Conservation (phyloP, 140 eudicot genomes). For the Cichorium intybus region DNA sequence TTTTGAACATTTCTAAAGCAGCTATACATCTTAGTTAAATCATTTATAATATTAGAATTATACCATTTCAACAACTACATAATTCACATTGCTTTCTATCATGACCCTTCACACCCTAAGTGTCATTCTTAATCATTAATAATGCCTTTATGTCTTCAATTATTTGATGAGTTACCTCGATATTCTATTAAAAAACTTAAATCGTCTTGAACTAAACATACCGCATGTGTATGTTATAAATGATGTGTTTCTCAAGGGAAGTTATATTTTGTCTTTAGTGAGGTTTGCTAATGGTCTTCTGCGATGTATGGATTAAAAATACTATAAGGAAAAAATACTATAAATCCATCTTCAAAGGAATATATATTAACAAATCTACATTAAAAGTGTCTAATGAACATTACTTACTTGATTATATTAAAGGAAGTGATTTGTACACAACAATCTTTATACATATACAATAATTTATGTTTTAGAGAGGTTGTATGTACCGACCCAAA, state of each 20-base stretch:
- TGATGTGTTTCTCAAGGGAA: background rate
- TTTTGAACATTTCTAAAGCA: too few relatives aligned
- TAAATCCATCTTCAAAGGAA: too few relatives aligned
- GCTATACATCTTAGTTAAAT: background rate
- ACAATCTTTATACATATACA: too few relatives aligned
- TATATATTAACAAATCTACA: too few relatives aligned
- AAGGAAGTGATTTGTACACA: too few relatives aligned
- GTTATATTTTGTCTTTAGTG: background rate
- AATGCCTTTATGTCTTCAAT: background rate
- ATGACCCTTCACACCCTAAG: conserved; percentile 9
- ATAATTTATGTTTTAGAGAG: too few relatives aligned
- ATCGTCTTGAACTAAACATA: background rate
- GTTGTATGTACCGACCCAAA: too few relatives aligned
- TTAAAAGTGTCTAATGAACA: too few relatives aligned
- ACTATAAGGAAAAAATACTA: too few relatives aligned
- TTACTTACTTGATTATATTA: too few relatives aligned
- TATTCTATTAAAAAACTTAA: background rate
- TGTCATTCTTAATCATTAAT: background rate
- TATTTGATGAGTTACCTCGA: background rate
- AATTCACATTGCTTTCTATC: conserved; percentile 5
- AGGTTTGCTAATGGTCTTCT: background rate
- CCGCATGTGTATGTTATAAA: background rate
- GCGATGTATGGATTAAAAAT: too few relatives aligned
- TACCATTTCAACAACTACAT: conserved; percentile 7
- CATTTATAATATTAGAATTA: background rate